Conservation (phyloP, 108 stramenopile genomes). For the Bacterosira constricta region DNA sequence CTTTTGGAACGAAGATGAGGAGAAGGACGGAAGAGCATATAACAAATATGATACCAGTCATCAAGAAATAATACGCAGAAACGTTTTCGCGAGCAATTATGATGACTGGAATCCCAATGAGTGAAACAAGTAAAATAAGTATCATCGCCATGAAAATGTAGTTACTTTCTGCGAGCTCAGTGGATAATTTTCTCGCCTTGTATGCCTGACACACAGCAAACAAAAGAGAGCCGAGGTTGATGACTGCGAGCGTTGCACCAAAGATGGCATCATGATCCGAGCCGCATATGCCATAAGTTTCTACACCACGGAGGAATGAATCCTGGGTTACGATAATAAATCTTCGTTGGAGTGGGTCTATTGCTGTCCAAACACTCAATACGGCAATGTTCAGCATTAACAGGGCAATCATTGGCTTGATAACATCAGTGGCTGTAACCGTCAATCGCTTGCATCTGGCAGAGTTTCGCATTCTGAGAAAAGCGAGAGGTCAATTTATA, state of each 20-base stretch:
- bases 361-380: slow-evolving; percentile 43
- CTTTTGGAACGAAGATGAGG: background rate
- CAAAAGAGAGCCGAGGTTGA: slow-evolving; percentile 43
- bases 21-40: background rate
- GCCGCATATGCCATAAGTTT: slow-evolving; percentile 34
- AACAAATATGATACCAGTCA: background rate
- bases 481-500: too few relatives aligned
- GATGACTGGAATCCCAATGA: slow-evolving; percentile 29
- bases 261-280: slow-evolving; percentile 30
- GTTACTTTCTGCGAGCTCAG: slow-evolving; percentile 17
- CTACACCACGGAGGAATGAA: slow-evolving; percentile 22
- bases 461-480: slow-evolving; percentile 15
- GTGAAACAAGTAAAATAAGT: slow-evolving; percentile 14
- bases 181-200: slow-evolving; percentile 24
- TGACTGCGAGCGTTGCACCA: slow-evolving; percentile 21
- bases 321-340: slow-evolving; percentile 13
- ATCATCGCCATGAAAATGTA: slow-evolving; percentile 15
- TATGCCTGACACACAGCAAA: slow-evolving; percentile 43
- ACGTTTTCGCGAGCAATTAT: slow-evolving; percentile 36
- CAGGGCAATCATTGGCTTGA: slow-evolving; percentile 48
- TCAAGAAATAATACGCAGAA: slow-evolving; percentile 3
- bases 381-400: slow-evolving; percentile 40
- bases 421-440: slow-evolving; percentile 50
- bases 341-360: slow-evolving; percentile 16
- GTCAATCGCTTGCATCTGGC: slow-evolving; percentile 42